phyloP scores from a whole-genome alignment of 2,329 filamentous ascomycete species.

The Boeremia lycopersici region DNA sequence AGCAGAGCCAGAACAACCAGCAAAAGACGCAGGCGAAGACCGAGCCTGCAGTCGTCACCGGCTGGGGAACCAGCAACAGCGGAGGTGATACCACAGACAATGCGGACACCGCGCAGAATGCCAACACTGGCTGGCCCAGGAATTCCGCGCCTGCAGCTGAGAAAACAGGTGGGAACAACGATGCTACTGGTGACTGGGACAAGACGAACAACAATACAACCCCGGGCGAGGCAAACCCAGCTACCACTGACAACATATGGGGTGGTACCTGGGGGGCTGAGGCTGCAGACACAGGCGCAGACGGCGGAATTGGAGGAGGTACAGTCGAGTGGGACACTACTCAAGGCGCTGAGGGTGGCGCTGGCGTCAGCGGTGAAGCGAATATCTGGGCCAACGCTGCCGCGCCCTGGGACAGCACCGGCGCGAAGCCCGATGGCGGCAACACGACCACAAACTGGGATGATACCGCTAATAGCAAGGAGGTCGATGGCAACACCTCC shows the following conservation, averaged over 20 bases:
- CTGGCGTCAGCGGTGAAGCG: background rate
- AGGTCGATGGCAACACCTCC: background rate
- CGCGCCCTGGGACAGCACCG: background rate
- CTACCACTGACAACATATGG: background rate
- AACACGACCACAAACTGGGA: background rate
- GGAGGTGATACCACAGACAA: background rate
- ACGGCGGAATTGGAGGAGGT: no score
- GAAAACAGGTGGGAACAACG: background rate
- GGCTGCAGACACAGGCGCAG: no score
- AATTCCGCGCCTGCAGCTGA: background rate
- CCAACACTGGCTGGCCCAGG: background rate
- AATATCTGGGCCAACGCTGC: background rate
- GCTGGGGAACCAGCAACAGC: no score
- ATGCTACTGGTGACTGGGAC: background rate
- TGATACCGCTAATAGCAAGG: background rate
- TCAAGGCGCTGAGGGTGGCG: background rate
- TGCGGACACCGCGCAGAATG: background rate
- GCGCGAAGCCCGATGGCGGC: background rate
- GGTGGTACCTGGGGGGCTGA: background rate
- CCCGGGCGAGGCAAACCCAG: background rate
- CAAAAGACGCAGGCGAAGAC: constrained; percentile 13
- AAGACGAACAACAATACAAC: background rate
- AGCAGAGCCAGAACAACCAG: constrained; percentile 17
- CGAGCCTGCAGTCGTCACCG: no score
- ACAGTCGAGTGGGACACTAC: no score